Evolutionary conservation across 2,329 filamentous ascomycete species (phyloP).

Genomic region (Proliferodiscus dingleyae): DNA sequence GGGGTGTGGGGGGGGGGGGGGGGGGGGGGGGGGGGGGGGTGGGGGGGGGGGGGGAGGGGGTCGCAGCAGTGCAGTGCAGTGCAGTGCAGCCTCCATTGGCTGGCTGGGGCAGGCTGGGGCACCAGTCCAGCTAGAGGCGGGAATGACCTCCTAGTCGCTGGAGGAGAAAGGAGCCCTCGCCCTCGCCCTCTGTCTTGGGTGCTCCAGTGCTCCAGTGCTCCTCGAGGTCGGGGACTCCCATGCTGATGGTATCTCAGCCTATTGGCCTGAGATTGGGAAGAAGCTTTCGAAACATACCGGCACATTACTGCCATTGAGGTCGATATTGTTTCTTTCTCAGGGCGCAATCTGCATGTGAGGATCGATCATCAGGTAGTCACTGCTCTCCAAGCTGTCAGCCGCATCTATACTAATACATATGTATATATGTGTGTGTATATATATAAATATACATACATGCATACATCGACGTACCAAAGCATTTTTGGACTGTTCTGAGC

Average conservation of each 20-base stretch:
- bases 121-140: no score
- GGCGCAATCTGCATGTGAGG: neutral
- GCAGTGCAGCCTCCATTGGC: no score
- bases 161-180: no score
- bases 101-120: no score
- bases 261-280: conserved; percentile 12
- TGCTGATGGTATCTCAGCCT: conserved; percentile 16
- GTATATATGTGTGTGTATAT: neutral
- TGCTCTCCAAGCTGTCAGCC: neutral
- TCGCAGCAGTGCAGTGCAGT: neutral
- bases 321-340: neutral
- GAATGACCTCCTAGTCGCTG: no score
- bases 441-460: no score
- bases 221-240: conserved; percentile 15
- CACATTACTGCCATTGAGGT: conserved; percentile 3
- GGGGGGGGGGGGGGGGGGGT: neutral
- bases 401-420: neutral
- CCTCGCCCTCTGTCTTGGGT: no score
- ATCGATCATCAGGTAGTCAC: neutral
- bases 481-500: no score
- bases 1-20: no score
- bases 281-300: conserved; percentile 1
- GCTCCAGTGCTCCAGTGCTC: no score
- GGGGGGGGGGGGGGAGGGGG: neutral
- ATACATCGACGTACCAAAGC: no score